Evolutionary conservation across 805 yeast genomes (phyloP).

Genomic region (Starmerella sirachaensis): DNA sequence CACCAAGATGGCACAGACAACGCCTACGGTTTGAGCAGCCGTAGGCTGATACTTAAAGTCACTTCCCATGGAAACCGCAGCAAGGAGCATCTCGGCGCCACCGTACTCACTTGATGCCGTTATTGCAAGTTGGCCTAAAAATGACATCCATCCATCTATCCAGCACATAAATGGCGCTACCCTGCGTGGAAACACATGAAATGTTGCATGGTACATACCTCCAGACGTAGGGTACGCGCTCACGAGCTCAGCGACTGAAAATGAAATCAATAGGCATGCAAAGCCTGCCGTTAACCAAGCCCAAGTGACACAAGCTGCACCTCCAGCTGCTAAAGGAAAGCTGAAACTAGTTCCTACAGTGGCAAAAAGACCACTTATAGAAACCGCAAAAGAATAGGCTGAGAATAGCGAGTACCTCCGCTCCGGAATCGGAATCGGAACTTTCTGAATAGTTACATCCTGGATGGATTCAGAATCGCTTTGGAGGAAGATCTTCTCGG

Average conservation of each 20-base stretch:
- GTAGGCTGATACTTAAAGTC: conserved; percentile 26
- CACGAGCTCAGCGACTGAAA: conserved; percentile 55
- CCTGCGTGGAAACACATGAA: conserved; percentile 24
- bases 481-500: too few species aligned
- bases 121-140: conserved; percentile 28
- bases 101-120: conserved; percentile 29
- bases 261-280: conserved; percentile 44
- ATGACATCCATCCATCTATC: conserved; percentile 43
- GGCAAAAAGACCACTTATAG: conserved; percentile 56
- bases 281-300: conserved; percentile 46
- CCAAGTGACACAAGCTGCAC: conserved; percentile 54
- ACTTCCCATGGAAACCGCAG: conserved; percentile 28
- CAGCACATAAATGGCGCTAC: conserved; percentile 42
- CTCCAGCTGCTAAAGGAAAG: conserved; percentile 40
- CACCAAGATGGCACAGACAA: conserved; percentile 33
- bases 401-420: conserved; percentile 48
- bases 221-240: conserved; percentile 66
- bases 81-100: conserved; percentile 27
- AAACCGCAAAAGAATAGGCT: conserved; percentile 51
- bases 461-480: too few species aligned
- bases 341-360: conserved; percentile 43
- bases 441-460: too few species aligned
- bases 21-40: conserved; percentile 22
- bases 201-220: conserved; percentile 52
- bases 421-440: too few species aligned